Percentiles rank a stretch among this genome's conserved stretches.
phyloP scores from a whole-genome alignment of 208 protist genomes.

The Acanthamoeba culbertsoni region DNA sequence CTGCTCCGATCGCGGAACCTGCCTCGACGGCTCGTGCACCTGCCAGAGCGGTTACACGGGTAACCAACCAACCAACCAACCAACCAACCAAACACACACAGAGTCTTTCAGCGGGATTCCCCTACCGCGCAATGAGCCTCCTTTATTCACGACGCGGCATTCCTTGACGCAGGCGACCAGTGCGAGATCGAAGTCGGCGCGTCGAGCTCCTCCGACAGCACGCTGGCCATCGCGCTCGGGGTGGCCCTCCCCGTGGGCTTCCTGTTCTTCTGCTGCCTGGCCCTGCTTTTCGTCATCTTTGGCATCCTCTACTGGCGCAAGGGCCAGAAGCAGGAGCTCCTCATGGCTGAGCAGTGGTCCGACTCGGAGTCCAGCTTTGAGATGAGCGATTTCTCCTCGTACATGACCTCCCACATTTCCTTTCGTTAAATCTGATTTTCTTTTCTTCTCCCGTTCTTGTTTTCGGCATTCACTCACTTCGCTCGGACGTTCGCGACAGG shows the following conservation, averaged over 20 bases:
- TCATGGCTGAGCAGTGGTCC: conserved; percentile 9
- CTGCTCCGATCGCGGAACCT: background rate
- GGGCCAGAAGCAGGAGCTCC: conserved; percentile 33
- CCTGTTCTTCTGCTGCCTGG: background rate
- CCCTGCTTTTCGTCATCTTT: background rate
- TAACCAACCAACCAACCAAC: background rate
- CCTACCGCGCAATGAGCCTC: background rate
- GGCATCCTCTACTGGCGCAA: conserved; percentile 25
- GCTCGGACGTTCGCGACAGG: too few relatives aligned
- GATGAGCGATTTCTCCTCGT: background rate
- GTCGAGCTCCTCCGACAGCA: background rate
- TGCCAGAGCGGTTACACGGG: background rate
- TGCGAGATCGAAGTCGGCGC: background rate
- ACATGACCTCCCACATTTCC: background rate
- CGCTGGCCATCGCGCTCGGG: background rate
- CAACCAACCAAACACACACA: too few relatives aligned
- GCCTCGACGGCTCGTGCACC: background rate
- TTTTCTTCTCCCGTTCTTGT: background rate
- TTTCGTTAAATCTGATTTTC: background rate
- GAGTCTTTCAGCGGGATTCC: background rate
- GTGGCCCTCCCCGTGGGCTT: background rate
- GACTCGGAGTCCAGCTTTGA: background rate
- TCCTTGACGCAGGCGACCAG: background rate
- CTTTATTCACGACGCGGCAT: too few relatives aligned
- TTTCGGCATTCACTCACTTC: background rate